Percentiles rank a stretch among this genome's conserved stretches.
Conservation (phyloP, 179 eudicot species). For the Amaranthus tricolor region DNA sequence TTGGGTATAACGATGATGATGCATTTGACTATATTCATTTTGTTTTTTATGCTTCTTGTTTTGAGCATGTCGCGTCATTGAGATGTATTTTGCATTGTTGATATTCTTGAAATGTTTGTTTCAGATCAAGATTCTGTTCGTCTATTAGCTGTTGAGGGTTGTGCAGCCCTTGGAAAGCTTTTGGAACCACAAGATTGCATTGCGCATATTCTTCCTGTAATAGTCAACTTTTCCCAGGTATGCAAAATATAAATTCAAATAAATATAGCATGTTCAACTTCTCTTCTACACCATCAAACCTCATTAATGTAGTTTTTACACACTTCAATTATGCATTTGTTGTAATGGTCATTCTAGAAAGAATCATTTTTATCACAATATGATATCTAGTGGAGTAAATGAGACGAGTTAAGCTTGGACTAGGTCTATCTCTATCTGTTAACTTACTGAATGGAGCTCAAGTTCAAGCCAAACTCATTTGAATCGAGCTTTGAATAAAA, state of each 20-base stretch:
- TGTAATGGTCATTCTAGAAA: neutral
- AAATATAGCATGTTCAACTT: neutral
- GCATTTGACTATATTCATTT: neutral
- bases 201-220: slow-evolving; percentile 89
- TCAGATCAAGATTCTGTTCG: slow-evolving; percentile 98
- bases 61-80: neutral
- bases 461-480: too few species aligned
- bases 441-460: too few species aligned
- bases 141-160: slow-evolving; percentile 93
- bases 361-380: neutral
- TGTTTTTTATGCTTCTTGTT: neutral
- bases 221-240: slow-evolving; percentile 96
- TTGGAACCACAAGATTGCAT: slow-evolving; percentile 95
- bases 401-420: too few species aligned
- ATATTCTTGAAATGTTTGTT: slow-evolving; percentile 10
- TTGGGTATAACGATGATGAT: neutral
- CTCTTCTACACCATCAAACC: neutral
- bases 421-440: too few species aligned
- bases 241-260: neutral
- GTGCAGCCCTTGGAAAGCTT: slow-evolving; percentile 96
- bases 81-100: slow-evolving; percentile 4
- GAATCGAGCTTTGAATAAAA: too few species aligned
- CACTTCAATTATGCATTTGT: neutral
- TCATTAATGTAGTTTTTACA: neutral
- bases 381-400: neutral